Evolutionary conservation across 768 basidiomycete genomes (phyloP).

Genomic region (Sutorius australiensis): DNA sequence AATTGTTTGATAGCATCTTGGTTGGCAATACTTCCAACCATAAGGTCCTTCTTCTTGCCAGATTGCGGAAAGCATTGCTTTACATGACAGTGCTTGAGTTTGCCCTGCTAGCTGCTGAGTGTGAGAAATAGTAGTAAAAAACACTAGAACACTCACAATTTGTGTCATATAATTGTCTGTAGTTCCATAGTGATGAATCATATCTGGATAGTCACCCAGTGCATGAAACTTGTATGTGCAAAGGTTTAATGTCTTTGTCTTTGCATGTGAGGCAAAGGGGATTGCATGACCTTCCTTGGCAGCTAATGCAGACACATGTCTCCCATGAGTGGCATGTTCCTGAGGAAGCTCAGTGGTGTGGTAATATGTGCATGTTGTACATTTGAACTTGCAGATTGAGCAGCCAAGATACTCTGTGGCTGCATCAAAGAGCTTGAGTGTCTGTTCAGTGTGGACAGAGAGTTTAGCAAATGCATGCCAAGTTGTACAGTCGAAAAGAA

Average conservation of each 20-base stretch:
- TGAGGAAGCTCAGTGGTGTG: conserved; percentile 17
- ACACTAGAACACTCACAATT: not conserved
- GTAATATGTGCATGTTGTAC: conserved; percentile 19
- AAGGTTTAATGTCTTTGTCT: not conserved
- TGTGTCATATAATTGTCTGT: conserved; percentile 4
- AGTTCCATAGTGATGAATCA: not conserved
- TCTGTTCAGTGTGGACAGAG: conserved; percentile 12
- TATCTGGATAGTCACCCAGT: not conserved
- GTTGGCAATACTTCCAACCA: no score
- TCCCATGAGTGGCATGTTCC: conserved; percentile 3
- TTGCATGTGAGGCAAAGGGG: not conserved
- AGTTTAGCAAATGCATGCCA: conserved; percentile 22
- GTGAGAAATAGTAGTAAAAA: no score
- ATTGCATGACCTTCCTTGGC: not conserved
- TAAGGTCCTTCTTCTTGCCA: no score
- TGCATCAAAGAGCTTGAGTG: conserved; percentile 5
- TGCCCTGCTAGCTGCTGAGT: no score
- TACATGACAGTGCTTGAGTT: no score
- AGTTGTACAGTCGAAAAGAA: conserved; percentile 12
- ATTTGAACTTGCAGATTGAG: conserved; percentile 18
- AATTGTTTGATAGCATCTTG: no score
- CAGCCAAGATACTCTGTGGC: conserved; percentile 13
- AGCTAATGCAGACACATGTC: not conserved
- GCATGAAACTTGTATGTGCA: conserved; percentile 1
- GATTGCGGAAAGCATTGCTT: no score